These are phyloP conservation scores for Paramecium sexaurelia DNA, from an alignment of 73 alveolate species.

Conservation along the genomic window DNA sequence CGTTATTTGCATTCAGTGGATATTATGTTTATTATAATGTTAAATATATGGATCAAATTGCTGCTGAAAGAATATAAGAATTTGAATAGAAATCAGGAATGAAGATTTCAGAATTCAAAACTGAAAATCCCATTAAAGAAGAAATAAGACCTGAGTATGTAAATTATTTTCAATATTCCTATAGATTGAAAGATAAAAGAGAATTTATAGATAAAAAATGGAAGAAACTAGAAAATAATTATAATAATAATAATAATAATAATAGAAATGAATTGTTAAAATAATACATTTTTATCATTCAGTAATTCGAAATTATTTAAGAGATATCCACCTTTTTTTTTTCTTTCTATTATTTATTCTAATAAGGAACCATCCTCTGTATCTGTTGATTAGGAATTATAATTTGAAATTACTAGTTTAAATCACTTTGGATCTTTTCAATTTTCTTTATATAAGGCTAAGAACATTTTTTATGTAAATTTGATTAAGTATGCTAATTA, in stretches of 20 bases:
- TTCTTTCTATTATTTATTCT: neutral
- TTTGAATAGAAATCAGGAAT: constrained; percentile 15
- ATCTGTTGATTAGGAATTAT: neutral
- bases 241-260: neutral
- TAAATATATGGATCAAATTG: neutral
- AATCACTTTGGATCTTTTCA: neutral
- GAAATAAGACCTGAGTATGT: constrained; percentile 31
- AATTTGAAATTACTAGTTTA: neutral
- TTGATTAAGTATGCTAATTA: constrained; percentile 26
- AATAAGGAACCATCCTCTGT: neutral
- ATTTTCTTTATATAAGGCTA: neutral
- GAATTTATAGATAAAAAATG: constrained; percentile 23
- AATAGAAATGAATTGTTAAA: neutral
- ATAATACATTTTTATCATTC: constrained; percentile 19
- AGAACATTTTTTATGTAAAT: neutral
- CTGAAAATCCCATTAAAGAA: constrained; percentile 19
- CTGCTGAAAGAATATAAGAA: neutral
- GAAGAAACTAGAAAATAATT: neutral
- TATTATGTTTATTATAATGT: neutral
- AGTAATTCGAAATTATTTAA: neutral
- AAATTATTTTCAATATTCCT: too few relatives aligned
- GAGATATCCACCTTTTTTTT: neutral
- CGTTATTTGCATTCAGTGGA: neutral
- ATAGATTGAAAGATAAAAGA: constrained; percentile 27
- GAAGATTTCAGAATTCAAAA: constrained; percentile 16